Conservation (phyloP, 176 grass and related monocot genomes). For the Puya raimondii region DNA sequence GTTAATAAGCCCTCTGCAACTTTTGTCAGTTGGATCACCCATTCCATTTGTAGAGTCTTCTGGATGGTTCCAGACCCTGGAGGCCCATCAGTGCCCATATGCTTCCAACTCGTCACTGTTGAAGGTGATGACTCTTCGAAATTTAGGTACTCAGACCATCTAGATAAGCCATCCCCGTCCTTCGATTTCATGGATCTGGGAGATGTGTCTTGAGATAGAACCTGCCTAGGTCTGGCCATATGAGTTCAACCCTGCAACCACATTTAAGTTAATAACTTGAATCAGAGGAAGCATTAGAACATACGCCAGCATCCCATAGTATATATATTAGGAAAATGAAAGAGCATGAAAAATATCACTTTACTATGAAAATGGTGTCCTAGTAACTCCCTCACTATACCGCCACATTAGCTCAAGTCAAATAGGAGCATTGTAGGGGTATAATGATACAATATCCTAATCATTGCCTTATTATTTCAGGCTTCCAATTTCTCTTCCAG, state of each 20-base stretch:
- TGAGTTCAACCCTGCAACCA: slow-evolving; percentile 1
- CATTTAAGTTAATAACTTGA: slow-evolving; percentile 1
- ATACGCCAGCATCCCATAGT: not conserved
- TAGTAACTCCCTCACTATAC: too few species aligned
- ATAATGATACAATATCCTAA: too few species aligned
- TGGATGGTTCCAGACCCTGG: slow-evolving; percentile 30
- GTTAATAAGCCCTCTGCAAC: slow-evolving; percentile 72
- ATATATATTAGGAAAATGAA: not conserved
- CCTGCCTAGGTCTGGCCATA: slow-evolving; percentile 26
- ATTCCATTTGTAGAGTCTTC: slow-evolving; percentile 79
- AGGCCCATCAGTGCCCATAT: slow-evolving; percentile 33
- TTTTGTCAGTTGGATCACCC: slow-evolving; percentile 72
- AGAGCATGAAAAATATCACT: too few species aligned
- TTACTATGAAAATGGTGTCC: too few species aligned
- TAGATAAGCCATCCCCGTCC: slow-evolving; percentile 56
- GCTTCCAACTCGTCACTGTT: slow-evolving; percentile 53
- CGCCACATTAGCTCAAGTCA: too few species aligned
- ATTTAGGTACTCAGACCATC: slow-evolving; percentile 75
- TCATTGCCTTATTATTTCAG: too few species aligned
- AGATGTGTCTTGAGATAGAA: slow-evolving; percentile 38
- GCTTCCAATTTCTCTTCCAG: too few species aligned
- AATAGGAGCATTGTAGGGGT: too few species aligned
- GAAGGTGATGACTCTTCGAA: slow-evolving; percentile 52
- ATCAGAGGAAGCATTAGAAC: not conserved
- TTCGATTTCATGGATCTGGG: slow-evolving; percentile 60